Base-by-base conservation (phyloP, 306 rosid species). In the Ormosia semicastrata region DNA sequence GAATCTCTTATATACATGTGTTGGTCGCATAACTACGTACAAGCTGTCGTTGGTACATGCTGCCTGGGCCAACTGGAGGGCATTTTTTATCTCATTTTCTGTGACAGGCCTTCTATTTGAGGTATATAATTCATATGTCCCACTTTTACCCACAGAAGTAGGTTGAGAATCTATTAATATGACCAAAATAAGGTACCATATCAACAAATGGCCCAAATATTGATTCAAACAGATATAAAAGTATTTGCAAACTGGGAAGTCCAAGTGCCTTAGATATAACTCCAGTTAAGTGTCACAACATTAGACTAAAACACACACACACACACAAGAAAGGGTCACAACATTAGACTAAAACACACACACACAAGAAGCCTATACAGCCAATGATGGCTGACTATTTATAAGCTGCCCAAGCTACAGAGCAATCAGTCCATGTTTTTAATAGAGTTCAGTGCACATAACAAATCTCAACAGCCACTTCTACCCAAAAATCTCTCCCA, bases 1-100 rank as follows among this genome's bases (percentile, higher is more conserved):
- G 90, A 88, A 91, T 87, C 92, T 88, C 88, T 76, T 89, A 91
- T 88, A 89, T 11, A 91, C 94, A 44, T 93, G 90, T 1, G 95
- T 53, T n/a, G 95, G 92, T 75, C 87, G 89, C 95, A 93, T 91
- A 24, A 86, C 72, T 56, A 93, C 49, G 56, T 13, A 41, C 59
- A 88, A 57, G 40, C 86, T 75, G 15, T 78, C 77, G 2, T 43
- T 15, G 6, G 78, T 79, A 40, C 90, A 75, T 40, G 84, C 88
- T 75, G 72, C 90, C 77, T 81, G 75, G 10, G 95, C 97, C 85
- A 87, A 70, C 70, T 12, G 44, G 56, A 81, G 54, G 75, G 89
- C 76, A 14, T 43, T 71, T 24, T 71, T 39, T 46, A 65, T 91
- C 81, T 91, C 95, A 13, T 79, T 59, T 53, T 88, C 81, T 1